phyloP scores from a whole-genome alignment of 257 asterid genomes.

The Solanum gracilifrons region DNA sequence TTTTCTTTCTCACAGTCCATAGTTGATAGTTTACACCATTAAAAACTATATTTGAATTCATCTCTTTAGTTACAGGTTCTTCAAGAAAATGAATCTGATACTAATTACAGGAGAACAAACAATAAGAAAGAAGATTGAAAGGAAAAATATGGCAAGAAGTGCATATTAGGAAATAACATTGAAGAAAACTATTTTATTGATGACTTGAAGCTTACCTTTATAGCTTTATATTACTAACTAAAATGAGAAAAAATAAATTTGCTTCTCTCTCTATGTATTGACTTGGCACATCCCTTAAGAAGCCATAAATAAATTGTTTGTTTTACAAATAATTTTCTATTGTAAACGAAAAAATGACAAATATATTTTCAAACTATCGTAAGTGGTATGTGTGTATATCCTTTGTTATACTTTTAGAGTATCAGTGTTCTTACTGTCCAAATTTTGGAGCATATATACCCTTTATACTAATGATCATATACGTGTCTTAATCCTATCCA shows the following conservation, averaged over 20 bases:
- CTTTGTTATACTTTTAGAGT: too few relatives aligned
- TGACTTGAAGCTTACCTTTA: neutral
- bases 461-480: too few relatives aligned
- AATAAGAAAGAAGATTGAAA: neutral
- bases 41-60: neutral
- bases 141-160: neutral
- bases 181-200: neutral
- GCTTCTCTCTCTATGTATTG: neutral
- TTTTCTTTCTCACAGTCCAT: too few relatives aligned
- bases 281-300: neutral
- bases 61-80: neutral
- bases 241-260: neutral
- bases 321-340: too few relatives aligned
- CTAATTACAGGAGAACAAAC: neutral
- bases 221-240: neutral
- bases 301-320: accelerated
- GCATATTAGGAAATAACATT: neutral
- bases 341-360: too few relatives aligned
- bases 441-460: too few relatives aligned
- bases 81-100: neutral
- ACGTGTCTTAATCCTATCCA: too few relatives aligned
- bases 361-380: accelerated
- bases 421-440: too few relatives aligned
- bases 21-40: neutral
- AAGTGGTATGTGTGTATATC: too few relatives aligned